A percentile compares a stretch with the other conserved stretches of the same genome.
Conservation (phyloP, 208 protist species). For the Trypanosoma cruzi region DNA sequence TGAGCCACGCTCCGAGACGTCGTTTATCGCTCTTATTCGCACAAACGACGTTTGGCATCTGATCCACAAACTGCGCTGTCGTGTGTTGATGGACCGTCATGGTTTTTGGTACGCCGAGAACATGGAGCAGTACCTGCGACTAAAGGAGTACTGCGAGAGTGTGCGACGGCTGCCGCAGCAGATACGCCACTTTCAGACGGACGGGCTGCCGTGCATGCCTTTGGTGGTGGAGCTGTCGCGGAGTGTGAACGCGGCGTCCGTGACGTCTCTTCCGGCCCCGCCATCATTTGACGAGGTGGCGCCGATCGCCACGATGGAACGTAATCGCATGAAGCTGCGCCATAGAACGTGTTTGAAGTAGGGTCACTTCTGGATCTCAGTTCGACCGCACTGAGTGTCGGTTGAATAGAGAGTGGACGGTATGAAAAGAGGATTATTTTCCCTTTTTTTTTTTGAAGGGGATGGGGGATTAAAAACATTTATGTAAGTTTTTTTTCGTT, state of each 20-base stretch:
- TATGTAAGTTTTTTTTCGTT: too few species aligned
- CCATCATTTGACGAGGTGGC: conserved; percentile 58
- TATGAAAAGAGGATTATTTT: too few species aligned
- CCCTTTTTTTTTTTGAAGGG: too few species aligned
- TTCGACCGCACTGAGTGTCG: too few species aligned
- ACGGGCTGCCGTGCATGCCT: conserved; percentile 84
- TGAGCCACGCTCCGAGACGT: conserved; percentile 75
- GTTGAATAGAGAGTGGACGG: too few species aligned
- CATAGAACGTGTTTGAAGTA: too few species aligned
- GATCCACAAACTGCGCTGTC: conserved; percentile 66
- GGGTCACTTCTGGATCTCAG: too few species aligned
- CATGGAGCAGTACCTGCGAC: conserved; percentile 60
- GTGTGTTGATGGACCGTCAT: conserved; percentile 82
- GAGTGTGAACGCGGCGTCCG: conserved; percentile 20
- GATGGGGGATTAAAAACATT: too few species aligned
- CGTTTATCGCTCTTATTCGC: conserved; percentile 62
- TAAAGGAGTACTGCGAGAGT: conserved; percentile 80
- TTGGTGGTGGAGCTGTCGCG: conserved; percentile 75
- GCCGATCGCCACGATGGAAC: conserved; percentile 68
- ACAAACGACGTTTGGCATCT: conserved; percentile 55
- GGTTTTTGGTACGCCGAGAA: conserved; percentile 75
- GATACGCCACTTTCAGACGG: conserved; percentile 64
- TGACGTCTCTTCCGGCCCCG: conserved; percentile 31
- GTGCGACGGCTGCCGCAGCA: conserved; percentile 75
- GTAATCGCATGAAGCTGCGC: too few species aligned